Evolutionary conservation across 352 stramenopile genomes (phyloP), one percentile per base, ranked within the genome.

Genomic region (Phytophthora uliginosa): DNA sequence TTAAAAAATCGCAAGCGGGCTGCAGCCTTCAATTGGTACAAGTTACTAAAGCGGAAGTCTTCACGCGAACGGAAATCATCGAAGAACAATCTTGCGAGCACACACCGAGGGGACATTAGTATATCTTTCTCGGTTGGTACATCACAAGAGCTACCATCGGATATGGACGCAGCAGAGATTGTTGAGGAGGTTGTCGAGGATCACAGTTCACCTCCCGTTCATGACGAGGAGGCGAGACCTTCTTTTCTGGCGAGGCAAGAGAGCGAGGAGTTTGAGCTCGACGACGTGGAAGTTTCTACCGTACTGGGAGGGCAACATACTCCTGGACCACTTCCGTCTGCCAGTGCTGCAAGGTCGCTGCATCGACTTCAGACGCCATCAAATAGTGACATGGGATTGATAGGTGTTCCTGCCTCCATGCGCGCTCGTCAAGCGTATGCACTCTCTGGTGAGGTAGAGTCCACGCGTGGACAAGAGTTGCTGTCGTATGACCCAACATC

Each of bases 11-110:
- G 79, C 13, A 90, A 90, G 45, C 85, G 90, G 22, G 86, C 88
- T 33, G 89, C 84, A 71, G 84, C 84, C 10, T 97, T 97, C 67
- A 94, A 95, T 66, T 95, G 88, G 88, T 95, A 97, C 69, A 95
- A 95, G 47, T 50, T 97, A 9, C 69, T 95, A 2, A 97, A 97
- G 63, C 71, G 86, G 8, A 95, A 93, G 38, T 90, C 85, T 8
- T 83, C 86, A 17, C 84, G 85, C 33, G 84, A 93, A 48, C 58
- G 50, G 34, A 91, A 82, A 66, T 73, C 69, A 34, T 83, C 62
- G 24, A 80, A 72, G 66, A 77, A 77, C 60, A 77, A 70, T 26
- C 73, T 84, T 53, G 77, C 78, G 13, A 93, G 86, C 57, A 82
- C 89, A 31, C 88, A 96, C 56, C 83, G 86, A 18, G 90, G 90